These are phyloP conservation scores for Xylaria sp. DNA, from an alignment of 2,329 filamentous ascomycete genomes.

Conservation along the genomic window DNA sequence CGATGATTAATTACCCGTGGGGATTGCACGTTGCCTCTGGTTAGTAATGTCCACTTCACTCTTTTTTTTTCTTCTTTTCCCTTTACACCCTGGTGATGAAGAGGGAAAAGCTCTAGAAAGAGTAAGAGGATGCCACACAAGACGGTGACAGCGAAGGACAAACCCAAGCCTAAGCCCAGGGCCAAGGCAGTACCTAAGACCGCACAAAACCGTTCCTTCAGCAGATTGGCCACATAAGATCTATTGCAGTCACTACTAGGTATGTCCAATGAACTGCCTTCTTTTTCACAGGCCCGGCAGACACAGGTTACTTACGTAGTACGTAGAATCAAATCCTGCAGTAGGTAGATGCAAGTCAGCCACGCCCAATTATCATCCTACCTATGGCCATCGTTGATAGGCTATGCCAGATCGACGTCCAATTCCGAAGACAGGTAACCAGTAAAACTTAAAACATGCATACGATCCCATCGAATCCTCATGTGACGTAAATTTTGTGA, in stretches of 20 bases:
- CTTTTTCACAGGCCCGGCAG: too few species aligned
- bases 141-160: background rate
- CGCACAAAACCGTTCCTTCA: background rate
- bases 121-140: background rate
- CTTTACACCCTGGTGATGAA: background rate
- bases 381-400: background rate
- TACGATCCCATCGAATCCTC: too few species aligned
- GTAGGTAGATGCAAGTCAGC: too few species aligned
- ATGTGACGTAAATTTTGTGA: too few species aligned
- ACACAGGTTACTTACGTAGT: too few species aligned
- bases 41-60: background rate
- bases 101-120: background rate
- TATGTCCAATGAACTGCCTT: background rate
- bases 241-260: background rate
- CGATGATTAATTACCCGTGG: background rate
- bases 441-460: too few species aligned
- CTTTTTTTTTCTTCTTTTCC: background rate
- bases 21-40: background rate
- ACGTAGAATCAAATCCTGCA: too few species aligned
- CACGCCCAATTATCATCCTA: background rate
- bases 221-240: slow-evolving; percentile 9
- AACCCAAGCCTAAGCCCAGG: background rate
- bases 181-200: background rate
- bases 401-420: too few species aligned
- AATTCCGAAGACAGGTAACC: background rate